These are phyloP conservation scores for Austroboletus niveus DNA, from an alignment of 1,284 basidiomycete genomes.

Conservation along the genomic window DNA sequence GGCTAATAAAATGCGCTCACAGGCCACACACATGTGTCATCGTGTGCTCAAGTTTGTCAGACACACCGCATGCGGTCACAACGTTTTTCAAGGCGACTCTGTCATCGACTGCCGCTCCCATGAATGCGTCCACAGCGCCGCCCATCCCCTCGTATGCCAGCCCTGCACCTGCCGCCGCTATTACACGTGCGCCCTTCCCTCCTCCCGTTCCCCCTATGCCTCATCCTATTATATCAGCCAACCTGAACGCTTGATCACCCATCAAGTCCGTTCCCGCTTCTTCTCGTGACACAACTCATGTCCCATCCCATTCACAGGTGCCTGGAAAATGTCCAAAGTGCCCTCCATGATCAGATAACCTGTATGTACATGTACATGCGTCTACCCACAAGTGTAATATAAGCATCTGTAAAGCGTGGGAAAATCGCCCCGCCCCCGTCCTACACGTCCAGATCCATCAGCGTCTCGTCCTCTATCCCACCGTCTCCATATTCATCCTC, in stretches of 20 bases:
- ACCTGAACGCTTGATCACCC: constrained; percentile 30
- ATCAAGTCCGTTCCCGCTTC: constrained; percentile 32
- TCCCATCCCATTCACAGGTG: constrained; percentile 30
- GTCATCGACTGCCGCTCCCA: constrained; percentile 52
- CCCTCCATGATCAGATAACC: constrained; percentile 5
- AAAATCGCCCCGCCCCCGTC: background rate
- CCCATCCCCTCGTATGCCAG: constrained; percentile 49
- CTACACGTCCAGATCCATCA: constrained; percentile 56
- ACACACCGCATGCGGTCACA: constrained; percentile 53
- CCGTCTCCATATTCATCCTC: constrained; percentile 60
- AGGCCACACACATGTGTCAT: constrained; percentile 53
- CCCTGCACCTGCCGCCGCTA: constrained; percentile 57
- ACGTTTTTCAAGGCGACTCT: constrained; percentile 47
- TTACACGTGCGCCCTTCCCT: constrained; percentile 42
- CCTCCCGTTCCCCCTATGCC: background rate
- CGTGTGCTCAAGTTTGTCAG: constrained; percentile 54
- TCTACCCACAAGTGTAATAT: constrained; percentile 18
- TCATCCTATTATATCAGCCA: constrained; percentile 23
- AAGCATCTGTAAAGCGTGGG: constrained; percentile 4
- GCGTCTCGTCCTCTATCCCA: constrained; percentile 66
- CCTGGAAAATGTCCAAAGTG: constrained; percentile 44
- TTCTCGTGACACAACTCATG: constrained; percentile 3
- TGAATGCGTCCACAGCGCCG: constrained; percentile 46
- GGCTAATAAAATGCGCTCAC: background rate
- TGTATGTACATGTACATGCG: constrained; percentile 19